Conservation (phyloP, 768 basidiomycete genomes). For the Mycena galericulata region DNA sequence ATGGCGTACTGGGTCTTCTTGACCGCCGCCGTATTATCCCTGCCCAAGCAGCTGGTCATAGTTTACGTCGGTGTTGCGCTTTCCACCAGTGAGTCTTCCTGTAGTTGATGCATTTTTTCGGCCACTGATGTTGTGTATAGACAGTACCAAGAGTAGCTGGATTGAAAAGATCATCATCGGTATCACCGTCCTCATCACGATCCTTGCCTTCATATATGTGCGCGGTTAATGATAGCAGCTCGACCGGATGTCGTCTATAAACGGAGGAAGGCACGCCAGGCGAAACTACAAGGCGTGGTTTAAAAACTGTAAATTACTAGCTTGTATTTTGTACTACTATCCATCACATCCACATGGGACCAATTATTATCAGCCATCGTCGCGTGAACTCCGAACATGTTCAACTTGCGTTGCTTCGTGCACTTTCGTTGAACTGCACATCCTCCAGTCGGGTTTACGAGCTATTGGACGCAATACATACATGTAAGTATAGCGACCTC, state of each 20-base stretch:
- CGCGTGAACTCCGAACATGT: too few relatives aligned
- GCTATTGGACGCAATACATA: too few relatives aligned
- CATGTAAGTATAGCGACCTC: too few relatives aligned
- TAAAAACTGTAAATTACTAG: background rate
- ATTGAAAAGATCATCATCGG: conserved; percentile 50
- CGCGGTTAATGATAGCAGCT: conserved; percentile 48
- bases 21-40: conserved; percentile 51
- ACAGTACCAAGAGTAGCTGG: conserved; percentile 39
- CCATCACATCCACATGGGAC: too few relatives aligned
- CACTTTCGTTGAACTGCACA: too few relatives aligned
- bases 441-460: too few relatives aligned
- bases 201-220: conserved; percentile 54
- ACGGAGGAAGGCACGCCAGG: conserved; percentile 36
- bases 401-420: too few relatives aligned
- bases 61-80: conserved; percentile 55
- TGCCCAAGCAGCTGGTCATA: conserved; percentile 59
- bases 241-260: conserved; percentile 34
- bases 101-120: too few relatives aligned
- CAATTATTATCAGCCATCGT: too few relatives aligned
- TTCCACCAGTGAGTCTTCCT: conserved; percentile 3
- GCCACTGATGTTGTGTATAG: background rate
- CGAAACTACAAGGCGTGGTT: conserved; percentile 14
- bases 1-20: conserved; percentile 53
- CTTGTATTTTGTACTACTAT: too few relatives aligned
- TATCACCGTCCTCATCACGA: conserved; percentile 40